These are phyloP conservation scores for Plectosphaerella cucumerina DNA, from an alignment of 2,329 filamentous ascomycete genomes.

Conservation along the genomic window DNA sequence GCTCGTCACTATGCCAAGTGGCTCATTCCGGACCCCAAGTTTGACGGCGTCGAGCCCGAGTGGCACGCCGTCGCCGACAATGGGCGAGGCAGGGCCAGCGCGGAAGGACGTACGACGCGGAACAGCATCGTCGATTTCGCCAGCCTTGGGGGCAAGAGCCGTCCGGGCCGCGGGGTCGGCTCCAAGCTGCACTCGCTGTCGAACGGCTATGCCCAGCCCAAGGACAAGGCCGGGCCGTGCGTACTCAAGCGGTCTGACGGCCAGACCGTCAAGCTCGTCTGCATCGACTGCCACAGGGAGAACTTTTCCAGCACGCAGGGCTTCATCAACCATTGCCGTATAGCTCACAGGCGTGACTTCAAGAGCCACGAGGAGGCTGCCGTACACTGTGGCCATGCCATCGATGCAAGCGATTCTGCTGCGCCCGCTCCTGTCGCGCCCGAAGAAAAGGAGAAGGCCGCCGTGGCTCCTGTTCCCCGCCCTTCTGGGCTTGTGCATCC, in stretches of 20 bases:
- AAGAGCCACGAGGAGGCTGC: slow-evolving; percentile 96
- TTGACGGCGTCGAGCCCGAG: slow-evolving; percentile 64
- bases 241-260: slow-evolving; percentile 83
- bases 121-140: slow-evolving; percentile 61
- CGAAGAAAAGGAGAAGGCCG: slow-evolving; percentile 29
- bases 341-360: slow-evolving; percentile 88
- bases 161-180: slow-evolving; percentile 45
- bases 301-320: slow-evolving; percentile 96
- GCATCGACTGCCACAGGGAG: slow-evolving; percentile 79
- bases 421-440: slow-evolving; percentile 27
- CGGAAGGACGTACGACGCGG: slow-evolving; percentile 75
- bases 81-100: slow-evolving; percentile 38
- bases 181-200: slow-evolving; percentile 67
- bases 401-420: slow-evolving; percentile 43
- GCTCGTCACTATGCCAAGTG: slow-evolving; percentile 92
- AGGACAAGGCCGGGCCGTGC: slow-evolving; percentile 79
- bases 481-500: slow-evolving; percentile 56
- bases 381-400: slow-evolving; percentile 73
- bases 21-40: slow-evolving; percentile 83
- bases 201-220: slow-evolving; percentile 66
- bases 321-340: slow-evolving; percentile 99
- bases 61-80: slow-evolving; percentile 36
- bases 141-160: slow-evolving; percentile 40
- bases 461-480: slow-evolving; percentile 11
- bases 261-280: slow-evolving; percentile 83